Base-by-base conservation (phyloP, 2,329 filamentous ascomycete genomes). In the Talaromyces sp. region DNA sequence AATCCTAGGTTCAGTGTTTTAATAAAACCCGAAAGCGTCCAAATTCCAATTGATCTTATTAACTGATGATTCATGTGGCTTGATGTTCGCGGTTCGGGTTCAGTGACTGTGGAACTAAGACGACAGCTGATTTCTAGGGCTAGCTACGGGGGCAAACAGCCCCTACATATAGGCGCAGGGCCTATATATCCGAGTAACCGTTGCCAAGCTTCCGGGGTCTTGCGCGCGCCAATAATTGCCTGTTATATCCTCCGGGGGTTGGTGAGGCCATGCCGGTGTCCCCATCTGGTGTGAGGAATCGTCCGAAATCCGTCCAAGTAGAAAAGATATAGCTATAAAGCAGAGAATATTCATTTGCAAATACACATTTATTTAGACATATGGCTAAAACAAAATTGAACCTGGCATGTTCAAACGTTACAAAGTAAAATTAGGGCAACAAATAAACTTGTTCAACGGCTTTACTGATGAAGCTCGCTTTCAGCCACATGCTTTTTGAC, bases 401-500 rank as follows among this genome's bases (percentile, higher is more conserved):
- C 11, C n/a, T 2, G 19, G 43, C 43, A 19, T 11, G 7, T 47
- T 47, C 8, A 22, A 47, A 25, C 43, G 43, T 25, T 47, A 47
- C 19, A 47, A 25, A 47, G 43, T 22, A 29, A 54, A 54, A 54
- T 29, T 31, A 53, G 49, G 29, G 15, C 6, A 53, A 53, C 49
- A 53, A 31, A 54, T n/a, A 43, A n/a, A 43, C 38, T 6, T 54
- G 49, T 31, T 8, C 49, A 54, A 31, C 25, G 31, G 25, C 13
- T 8, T 54, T 54, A 54, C n/a, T 29, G 49, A 31, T 54, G 49
- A 27, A 54, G 6, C 40, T 64, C 62, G 15, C 53, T 64, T 8
- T 38, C 62, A 64, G 31, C 62, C 25, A 64, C 38, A 38, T 59
- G 27, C 64, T 53, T 70, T 69, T 75, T 78, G 5, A 78, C 77